Base-by-base conservation (phyloP, 495 filamentous ascomycete species). In the Massariosphaeria phaeospora region DNA sequence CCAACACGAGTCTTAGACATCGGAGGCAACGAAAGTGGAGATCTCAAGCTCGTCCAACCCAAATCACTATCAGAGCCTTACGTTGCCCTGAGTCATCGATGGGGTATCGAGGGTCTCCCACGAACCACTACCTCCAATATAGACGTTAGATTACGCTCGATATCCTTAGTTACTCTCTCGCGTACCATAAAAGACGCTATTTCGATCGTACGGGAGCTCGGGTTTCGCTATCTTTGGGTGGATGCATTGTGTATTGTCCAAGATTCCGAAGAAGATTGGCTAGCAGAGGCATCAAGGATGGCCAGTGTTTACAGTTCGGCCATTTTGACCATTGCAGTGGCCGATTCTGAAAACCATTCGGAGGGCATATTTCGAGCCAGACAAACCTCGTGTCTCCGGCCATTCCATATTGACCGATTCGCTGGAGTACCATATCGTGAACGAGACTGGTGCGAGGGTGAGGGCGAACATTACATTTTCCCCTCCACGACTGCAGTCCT, bases 211-310 rank as follows among this genome's bases (percentile, higher is more conserved):
- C 5, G 48, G n/a, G 3, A 40, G 7, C 17, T 51, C 7, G 31
- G 33, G 3, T 13, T 51, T 25, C 15, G 18, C 13, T 51, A 39
- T 24, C 48, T 51, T 5, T 51, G 48, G 48, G 20, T 51, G 15
- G 44, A 48, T 48, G 27, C 25, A 17, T 12, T 48, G 11, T 51
- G 31, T 34, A 51, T 39, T 15, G 23, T 48, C 12, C 48, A 51
- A 26, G 48, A 24, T 40, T 21, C 13, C 17, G 8, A 23, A 23
- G 48, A 38, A 15, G 48, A 51, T 25, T 51, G 48, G 48, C 3
- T 25, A 8, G 17, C 5, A 5, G 48, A 51, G 24, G 8, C 48
- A 7, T 15, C 30, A 5, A 51, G 15, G 24, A 51, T 51, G 48
- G 48, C 9, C 7, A 13, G 13, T 10, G 30, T 39, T 5, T 51